These are phyloP conservation scores for Echites panduratus DNA, from an alignment of 257 asterid species.

Conservation along the genomic window DNA sequence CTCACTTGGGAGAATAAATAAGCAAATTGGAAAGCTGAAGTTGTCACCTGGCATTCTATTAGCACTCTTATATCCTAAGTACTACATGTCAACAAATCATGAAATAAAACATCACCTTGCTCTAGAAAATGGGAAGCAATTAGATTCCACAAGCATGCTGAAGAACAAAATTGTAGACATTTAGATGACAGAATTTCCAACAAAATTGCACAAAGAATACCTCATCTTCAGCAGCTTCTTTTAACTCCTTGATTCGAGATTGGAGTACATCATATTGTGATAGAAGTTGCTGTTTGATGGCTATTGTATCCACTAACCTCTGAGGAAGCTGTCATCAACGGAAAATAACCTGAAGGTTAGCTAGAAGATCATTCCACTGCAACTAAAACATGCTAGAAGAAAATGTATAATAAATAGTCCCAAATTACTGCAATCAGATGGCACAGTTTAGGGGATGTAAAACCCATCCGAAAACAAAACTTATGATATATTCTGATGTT, in stretches of 20 bases:
- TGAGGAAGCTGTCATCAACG: conserved; percentile 68
- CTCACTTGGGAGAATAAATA: neutral
- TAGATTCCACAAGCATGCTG: conserved; percentile 2
- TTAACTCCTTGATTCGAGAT: conserved; percentile 81
- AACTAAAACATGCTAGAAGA: neutral
- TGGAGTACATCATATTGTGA: conserved; percentile 90
- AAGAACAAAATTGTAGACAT: neutral
- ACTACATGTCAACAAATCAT: neutral
- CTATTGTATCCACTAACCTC: conserved; percentile 58
- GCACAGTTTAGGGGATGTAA: neutral
- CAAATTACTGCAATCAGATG: neutral
- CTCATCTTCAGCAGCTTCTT: conserved; percentile 86
- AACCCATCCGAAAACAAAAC: neutral
- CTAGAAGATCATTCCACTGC: neutral
- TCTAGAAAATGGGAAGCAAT: neutral
- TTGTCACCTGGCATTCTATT: neutral
- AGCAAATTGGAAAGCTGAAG: neutral
- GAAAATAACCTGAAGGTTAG: conserved; percentile 7
- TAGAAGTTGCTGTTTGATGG: conserved; percentile 71
- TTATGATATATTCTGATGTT: neutral
- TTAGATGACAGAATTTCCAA: neutral
- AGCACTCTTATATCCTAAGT: neutral
- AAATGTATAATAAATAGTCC: neutral
- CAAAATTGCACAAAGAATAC: conserved; percentile 27
- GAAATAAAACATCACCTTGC: neutral